phyloP scores from a whole-genome alignment of 164 flowering plant species.

The Umbilicus rupestris region DNA sequence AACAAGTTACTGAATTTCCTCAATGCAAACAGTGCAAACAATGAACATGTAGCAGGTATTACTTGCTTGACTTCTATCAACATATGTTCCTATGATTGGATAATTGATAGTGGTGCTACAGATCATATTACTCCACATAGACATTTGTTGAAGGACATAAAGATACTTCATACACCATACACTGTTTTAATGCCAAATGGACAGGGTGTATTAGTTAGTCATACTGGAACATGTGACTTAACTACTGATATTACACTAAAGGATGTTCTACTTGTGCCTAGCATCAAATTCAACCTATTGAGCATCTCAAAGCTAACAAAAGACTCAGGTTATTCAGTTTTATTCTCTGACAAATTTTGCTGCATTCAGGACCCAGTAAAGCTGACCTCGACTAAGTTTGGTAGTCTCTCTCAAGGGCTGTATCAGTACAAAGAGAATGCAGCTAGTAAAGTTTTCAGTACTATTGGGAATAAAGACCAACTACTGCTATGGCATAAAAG shows the following conservation, averaged over 20 bases:
- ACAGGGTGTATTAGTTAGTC: not conserved
- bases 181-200: not conserved
- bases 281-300: no score
- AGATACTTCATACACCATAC: not conserved
- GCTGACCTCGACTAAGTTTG: not conserved
- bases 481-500: no score
- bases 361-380: not conserved
- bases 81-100: not conserved
- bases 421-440: not conserved
- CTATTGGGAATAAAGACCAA: no score
- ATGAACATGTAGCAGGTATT: not conserved
- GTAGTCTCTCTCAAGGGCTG: not conserved
- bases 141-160: not conserved
- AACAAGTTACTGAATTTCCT: no score
- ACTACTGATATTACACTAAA: no score
- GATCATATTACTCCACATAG: slow-evolving; percentile 13
- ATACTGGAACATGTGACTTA: not conserved
- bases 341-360: no score
- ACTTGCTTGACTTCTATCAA: not conserved
- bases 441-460: not conserved
- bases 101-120: slow-evolving; percentile 12
- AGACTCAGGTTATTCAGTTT: not conserved
- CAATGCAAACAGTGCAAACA: no score
- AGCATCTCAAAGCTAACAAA: not conserved
- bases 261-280: not conserved